Evolutionary conservation across 768 basidiomycete species (phyloP).

Genomic region (Tulasnella sp.): DNA sequence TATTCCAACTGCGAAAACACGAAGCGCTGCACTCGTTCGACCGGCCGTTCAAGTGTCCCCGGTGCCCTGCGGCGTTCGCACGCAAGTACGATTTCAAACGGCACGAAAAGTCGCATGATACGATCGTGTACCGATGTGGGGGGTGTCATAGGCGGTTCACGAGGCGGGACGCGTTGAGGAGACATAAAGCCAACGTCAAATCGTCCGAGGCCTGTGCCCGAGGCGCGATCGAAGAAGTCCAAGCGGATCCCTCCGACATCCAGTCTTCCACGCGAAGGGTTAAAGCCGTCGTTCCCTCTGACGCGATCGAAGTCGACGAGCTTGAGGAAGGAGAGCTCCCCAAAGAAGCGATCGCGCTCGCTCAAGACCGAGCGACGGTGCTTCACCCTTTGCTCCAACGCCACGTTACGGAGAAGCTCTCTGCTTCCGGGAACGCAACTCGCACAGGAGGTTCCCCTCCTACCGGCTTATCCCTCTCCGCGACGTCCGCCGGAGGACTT

Average conservation of each 20-base stretch:
- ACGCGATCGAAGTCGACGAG: neutral
- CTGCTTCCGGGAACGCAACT: neutral
- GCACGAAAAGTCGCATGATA: constrained; percentile 47
- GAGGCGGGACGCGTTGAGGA: constrained; percentile 37
- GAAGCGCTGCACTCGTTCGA: constrained; percentile 63
- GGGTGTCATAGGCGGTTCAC: constrained; percentile 36
- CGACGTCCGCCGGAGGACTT: neutral
- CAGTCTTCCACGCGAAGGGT: constrained; percentile 7
- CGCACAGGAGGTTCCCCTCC: neutral
- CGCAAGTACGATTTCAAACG: constrained; percentile 22
- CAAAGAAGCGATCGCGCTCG: neutral
- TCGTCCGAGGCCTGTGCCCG: neutral
- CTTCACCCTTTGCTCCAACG: constrained; percentile 16
- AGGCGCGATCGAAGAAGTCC: constrained; percentile 8
- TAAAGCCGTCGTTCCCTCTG: neutral
- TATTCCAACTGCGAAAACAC: constrained; percentile 64
- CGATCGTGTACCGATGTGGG: constrained; percentile 25
- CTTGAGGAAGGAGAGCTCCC: constrained; percentile 19
- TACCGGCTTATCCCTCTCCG: neutral
- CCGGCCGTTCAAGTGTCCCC: constrained; percentile 47
- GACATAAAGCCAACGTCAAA: constrained; percentile 31
- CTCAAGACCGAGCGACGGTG: constrained; percentile 5
- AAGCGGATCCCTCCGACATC: constrained; percentile 12
- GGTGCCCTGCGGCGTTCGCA: constrained; percentile 20
- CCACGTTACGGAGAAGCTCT: constrained; percentile 14